Percentiles rank a stretch among this genome's conserved stretches.
phyloP scores from a whole-genome alignment of 2,329 filamentous ascomycete species.

The Aspergillus ochraceus region DNA sequence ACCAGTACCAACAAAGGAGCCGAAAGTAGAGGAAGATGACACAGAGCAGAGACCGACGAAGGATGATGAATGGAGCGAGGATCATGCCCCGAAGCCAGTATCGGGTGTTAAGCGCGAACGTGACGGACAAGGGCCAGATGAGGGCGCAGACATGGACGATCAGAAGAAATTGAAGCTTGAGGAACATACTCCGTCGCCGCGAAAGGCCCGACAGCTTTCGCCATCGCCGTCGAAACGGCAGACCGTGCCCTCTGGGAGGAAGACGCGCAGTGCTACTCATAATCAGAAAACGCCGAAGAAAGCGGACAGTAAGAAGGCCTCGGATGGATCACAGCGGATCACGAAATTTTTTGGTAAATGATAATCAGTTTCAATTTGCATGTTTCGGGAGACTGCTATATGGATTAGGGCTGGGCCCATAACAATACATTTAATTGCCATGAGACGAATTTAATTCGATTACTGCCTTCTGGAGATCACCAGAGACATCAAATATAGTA shows the following conservation, averaged over 20 bases:
- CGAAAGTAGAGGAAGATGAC: conserved; percentile 15
- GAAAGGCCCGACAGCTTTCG: conserved; percentile 31
- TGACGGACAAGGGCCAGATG: conserved; percentile 32
- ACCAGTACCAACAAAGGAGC: conserved; percentile 21
- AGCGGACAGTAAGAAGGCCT: conserved; percentile 40
- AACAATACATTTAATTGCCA: not conserved
- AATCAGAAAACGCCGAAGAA: conserved; percentile 53
- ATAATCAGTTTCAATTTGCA: not conserved
- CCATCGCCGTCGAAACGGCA: conserved; percentile 25
- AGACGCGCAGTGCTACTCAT: conserved; percentile 58
- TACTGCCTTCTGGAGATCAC: conserved; percentile 14
- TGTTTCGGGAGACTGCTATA: not conserved
- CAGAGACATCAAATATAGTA: conserved; percentile 10
- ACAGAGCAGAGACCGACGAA: conserved; percentile 39
- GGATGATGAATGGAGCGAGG: conserved; percentile 48
- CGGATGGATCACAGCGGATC: conserved; percentile 54
- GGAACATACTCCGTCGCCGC: conserved; percentile 27
- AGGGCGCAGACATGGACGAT: conserved; percentile 13
- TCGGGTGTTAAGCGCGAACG: conserved; percentile 51
- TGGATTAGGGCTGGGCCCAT: not conserved
- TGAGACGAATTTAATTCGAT: not conserved
- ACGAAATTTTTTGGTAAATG: conserved; percentile 51
- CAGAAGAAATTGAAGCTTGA: conserved; percentile 28
- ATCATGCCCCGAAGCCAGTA: conserved; percentile 53
- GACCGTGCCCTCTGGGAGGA: conserved; percentile 33